phyloP scores from a whole-genome alignment of 2,329 filamentous ascomycete genomes.

The Podosphaera aphanis region DNA sequence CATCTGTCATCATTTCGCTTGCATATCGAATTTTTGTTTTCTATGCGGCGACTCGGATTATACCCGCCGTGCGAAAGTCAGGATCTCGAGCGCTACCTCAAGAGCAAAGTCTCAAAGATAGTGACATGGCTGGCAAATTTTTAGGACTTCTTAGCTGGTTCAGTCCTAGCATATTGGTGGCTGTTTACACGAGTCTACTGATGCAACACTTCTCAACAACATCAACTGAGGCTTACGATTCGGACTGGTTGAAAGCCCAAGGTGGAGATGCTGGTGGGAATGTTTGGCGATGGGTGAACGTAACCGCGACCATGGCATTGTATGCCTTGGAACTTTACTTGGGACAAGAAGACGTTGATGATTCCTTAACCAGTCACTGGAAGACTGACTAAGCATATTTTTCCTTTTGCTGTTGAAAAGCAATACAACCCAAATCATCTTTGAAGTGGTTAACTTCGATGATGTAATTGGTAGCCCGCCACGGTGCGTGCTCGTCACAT shows the following conservation, averaged over 20 bases:
- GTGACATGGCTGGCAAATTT: slow-evolving; percentile 57
- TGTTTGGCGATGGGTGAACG: slow-evolving; percentile 81
- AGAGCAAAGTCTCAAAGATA: slow-evolving; percentile 66
- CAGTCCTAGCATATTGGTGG: slow-evolving; percentile 78
- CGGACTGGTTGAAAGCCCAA: slow-evolving; percentile 64
- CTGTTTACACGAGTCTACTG: slow-evolving; percentile 84
- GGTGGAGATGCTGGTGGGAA: slow-evolving; percentile 66
- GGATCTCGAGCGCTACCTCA: slow-evolving; percentile 65
- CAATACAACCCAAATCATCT: not conserved
- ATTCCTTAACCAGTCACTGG: slow-evolving; percentile 57
- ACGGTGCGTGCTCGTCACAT: not conserved
- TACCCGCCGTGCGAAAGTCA: slow-evolving; percentile 73
- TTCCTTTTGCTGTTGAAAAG: not conserved
- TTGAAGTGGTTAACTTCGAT: not conserved
- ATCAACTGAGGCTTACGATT: slow-evolving; percentile 34
- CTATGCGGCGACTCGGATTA: slow-evolving; percentile 86
- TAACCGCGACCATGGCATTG: slow-evolving; percentile 66
- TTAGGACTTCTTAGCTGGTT: slow-evolving; percentile 79
- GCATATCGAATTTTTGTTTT: slow-evolving; percentile 86
- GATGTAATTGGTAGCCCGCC: not conserved
- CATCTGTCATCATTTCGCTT: slow-evolving; percentile 84
- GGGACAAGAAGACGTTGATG: slow-evolving; percentile 58
- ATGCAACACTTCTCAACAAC: slow-evolving; percentile 84
- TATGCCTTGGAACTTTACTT: slow-evolving; percentile 83
- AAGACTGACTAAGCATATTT: slow-evolving; percentile 51